phyloP scores from a whole-genome alignment of 2,329 filamentous ascomycete genomes.

The Cladophialophora yegresii region DNA sequence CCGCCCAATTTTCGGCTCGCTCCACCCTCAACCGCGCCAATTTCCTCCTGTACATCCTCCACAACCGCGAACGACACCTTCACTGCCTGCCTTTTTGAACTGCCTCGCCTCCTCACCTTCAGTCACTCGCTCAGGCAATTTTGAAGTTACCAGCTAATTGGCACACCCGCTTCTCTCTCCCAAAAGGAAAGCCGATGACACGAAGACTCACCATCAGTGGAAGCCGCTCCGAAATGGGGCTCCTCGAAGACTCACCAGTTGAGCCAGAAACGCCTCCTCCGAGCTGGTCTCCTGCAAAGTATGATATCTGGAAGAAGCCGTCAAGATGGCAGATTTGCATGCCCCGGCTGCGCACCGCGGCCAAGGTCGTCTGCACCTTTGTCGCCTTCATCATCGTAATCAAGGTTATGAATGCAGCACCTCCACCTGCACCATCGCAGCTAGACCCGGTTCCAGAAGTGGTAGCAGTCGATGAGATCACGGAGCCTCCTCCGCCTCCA shows the following conservation, averaged over 20 bases:
- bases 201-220: slow-evolving; percentile 36
- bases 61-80: slow-evolving; percentile 2
- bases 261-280: slow-evolving; percentile 36
- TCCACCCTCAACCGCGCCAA: slow-evolving; percentile 14
- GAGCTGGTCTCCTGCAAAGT: slow-evolving; percentile 34
- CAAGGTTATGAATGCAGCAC: slow-evolving; percentile 32
- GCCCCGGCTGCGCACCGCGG: slow-evolving; percentile 34
- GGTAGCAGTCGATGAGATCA: neutral
- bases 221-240: slow-evolving; percentile 36
- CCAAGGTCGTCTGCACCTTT: slow-evolving; percentile 31
- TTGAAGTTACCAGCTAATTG: slow-evolving; percentile 7
- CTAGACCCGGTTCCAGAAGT: slow-evolving; percentile 13
- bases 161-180: neutral
- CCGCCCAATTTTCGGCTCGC: slow-evolving; percentile 12
- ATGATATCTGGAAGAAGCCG: slow-evolving; percentile 37
- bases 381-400: slow-evolving; percentile 29
- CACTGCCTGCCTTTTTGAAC: neutral
- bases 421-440: slow-evolving; percentile 15
- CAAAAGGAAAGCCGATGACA: slow-evolving; percentile 25
- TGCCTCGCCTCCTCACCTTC: slow-evolving; percentile 19
- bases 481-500: slow-evolving; percentile 16
- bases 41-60: slow-evolving; percentile 19
- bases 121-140: slow-evolving; percentile 25
- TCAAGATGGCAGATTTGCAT: slow-evolving; percentile 39
- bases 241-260: slow-evolving; percentile 29